phyloP scores from a whole-genome alignment of 1,284 basidiomycete genomes.

The Schizophyllum amplum region DNA sequence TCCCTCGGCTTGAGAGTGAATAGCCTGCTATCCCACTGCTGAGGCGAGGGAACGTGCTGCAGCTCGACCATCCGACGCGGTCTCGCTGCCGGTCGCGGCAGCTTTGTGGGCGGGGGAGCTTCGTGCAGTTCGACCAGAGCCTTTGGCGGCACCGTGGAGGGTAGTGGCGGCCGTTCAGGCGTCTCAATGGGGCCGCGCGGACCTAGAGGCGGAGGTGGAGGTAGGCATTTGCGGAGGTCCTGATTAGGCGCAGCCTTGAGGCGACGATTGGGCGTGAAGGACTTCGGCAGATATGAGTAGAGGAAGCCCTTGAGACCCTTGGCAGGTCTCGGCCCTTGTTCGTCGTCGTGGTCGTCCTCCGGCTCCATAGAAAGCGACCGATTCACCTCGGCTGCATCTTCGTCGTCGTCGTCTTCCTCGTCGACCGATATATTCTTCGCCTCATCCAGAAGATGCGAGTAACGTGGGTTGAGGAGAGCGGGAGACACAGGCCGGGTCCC shows the following conservation, averaged over 20 bases:
- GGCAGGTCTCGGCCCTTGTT: constrained; percentile 17
- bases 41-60: constrained; percentile 33
- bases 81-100: constrained; percentile 29
- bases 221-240: constrained; percentile 33
- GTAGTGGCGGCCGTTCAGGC: constrained; percentile 40
- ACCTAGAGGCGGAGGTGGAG: constrained; percentile 45
- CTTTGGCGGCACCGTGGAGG: constrained; percentile 43
- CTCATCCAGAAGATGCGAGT: constrained; percentile 50
- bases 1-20: constrained; percentile 19
- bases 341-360: constrained; percentile 1
- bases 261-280: constrained; percentile 24
- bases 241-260: constrained; percentile 7
- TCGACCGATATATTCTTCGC: constrained; percentile 27
- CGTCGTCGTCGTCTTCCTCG: neutral
- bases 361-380: neutral
- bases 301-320: constrained; percentile 45
- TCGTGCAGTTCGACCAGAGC: constrained; percentile 54
- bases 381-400: neutral
- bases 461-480: constrained; percentile 40
- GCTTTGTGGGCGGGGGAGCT: constrained; percentile 33
- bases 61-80: constrained; percentile 49
- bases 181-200: constrained; percentile 48
- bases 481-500: constrained; percentile 21
- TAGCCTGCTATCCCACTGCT: constrained; percentile 15
- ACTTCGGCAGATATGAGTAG: constrained; percentile 53